Conservation (phyloP, 2,329 filamentous ascomycete species). For the Ilyonectria robusta region DNA sequence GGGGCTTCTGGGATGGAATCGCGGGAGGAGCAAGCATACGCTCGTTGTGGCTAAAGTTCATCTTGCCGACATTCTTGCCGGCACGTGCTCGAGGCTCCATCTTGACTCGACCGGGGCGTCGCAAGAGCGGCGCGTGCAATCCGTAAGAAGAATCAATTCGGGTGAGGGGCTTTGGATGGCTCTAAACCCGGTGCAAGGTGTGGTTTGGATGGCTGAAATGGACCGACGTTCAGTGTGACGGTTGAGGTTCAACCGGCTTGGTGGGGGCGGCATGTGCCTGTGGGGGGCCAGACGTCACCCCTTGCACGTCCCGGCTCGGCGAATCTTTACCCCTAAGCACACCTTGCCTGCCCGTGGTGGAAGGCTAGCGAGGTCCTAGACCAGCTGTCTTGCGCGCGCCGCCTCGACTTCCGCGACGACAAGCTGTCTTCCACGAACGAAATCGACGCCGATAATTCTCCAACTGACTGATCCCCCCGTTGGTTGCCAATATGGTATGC, state of each 20-base stretch:
- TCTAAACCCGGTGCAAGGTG: neutral
- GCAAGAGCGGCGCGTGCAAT: conserved; percentile 13
- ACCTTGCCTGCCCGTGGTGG: conserved; percentile 45
- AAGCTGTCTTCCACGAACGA: conserved; percentile 19
- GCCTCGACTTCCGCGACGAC: conserved; percentile 32
- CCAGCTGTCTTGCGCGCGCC: conserved; percentile 26
- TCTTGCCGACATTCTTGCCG: conserved; percentile 85
- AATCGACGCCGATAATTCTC: conserved; percentile 7
- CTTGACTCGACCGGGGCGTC: conserved; percentile 50
- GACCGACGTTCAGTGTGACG: conserved; percentile 14
- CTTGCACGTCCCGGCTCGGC: conserved; percentile 47
- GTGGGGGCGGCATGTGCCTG: conserved; percentile 39
- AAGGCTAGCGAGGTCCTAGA: conserved; percentile 27
- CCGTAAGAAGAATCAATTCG: neutral
- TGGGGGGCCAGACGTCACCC: conserved; percentile 45
- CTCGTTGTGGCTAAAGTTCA: conserved; percentile 83
- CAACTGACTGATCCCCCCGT: neutral
- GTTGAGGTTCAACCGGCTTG: conserved; percentile 35
- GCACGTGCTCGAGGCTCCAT: conserved; percentile 85
- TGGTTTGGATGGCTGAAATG: conserved; percentile 10
- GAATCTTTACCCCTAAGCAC: conserved; percentile 57
- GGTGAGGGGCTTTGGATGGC: neutral
- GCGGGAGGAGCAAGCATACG: conserved; percentile 62
- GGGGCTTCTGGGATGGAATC: neutral
- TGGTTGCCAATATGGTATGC: conserved; percentile 47